Evolutionary conservation across 495 filamentous ascomycete genomes (phyloP), one percentile per base, ranked within the genome.

Genomic region (Talaromyces nanjingensis): DNA sequence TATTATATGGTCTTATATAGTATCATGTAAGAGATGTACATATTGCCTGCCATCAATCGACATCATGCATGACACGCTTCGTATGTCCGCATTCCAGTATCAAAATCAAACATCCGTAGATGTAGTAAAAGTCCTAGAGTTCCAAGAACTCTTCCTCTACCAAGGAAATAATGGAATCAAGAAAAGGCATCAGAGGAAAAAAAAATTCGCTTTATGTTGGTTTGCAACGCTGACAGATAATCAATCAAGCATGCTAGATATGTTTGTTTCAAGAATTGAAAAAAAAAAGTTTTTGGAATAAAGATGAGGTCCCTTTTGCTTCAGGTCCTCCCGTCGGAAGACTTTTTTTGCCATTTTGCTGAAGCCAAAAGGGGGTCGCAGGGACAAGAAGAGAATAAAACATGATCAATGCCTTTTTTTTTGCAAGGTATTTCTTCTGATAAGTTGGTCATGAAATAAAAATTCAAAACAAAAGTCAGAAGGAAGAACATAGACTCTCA

Each of bases 381-480:
- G 53, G 27, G 53, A 29, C 53, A n/a, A 14, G 53, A 56, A 56
- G 53, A 27, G 16, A 56, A 56, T 11, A 29, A 56, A 56, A 29
- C 53, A 56, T 29, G 53, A 56, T 56, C 24, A 56, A 56, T 29
- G 53, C 16, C 53, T 56, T 56, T 56, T 54, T 54, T 56, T 56
- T 56, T 29, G 45, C 6, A 49, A 49, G 45, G 27, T 56, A 22
- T 56, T 56, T 56, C 53, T 56, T 49, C 45, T 56, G 53, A 27
- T 29, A 8, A 56, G 53, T 14, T n/a, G 27, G 65, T 66, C 60
- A 70, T 66, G 69, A 71, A 73, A 11, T 33, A 70, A 63, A 63
- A 68, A 71, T 71, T 66, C 62, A 64, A 55, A 65, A 61, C 62
- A 62, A 62, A 65, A 67, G 60, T 58, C 66, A 68, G 62, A 63